Percentiles rank a stretch among this genome's conserved stretches.
phyloP scores from a whole-genome alignment of 306 rosid genomes.

The Erythrophleum fordii region DNA sequence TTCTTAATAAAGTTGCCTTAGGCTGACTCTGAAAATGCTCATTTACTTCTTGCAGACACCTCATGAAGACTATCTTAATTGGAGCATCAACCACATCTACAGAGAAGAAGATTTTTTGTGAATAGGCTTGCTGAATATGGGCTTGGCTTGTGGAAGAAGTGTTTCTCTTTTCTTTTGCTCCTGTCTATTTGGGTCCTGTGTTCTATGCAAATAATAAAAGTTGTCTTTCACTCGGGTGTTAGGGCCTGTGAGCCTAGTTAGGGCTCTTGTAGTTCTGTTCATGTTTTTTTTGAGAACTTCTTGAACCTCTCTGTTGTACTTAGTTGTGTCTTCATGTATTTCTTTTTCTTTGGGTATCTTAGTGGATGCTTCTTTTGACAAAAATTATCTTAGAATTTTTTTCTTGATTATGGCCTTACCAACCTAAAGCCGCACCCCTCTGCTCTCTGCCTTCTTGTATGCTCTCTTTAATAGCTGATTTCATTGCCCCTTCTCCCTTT shows the following conservation, averaged over 20 bases:
- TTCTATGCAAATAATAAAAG: not conserved
- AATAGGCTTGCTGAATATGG: no score
- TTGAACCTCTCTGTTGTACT: not conserved
- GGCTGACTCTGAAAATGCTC: no score
- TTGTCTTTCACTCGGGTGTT: no score
- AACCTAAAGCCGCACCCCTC: not conserved
- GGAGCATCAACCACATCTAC: no score
- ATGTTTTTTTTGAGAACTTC: not conserved
- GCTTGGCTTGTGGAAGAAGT: not conserved
- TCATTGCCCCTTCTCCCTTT: not conserved
- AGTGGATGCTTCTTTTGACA: not conserved
- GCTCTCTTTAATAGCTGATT: not conserved
- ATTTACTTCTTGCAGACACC: no score
- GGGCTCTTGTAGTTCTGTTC: not conserved
- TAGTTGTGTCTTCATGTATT: not conserved
- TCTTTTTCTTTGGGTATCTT: not conserved
- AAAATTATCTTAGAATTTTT: no score
- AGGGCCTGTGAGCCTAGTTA: no score
- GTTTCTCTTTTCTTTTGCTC: not conserved
- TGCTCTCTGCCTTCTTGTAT: not conserved
- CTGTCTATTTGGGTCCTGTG: not conserved
- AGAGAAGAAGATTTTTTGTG: no score
- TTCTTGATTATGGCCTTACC: not conserved
- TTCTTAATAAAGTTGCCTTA: no score
- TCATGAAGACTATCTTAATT: no score